Evolutionary conservation across 176 grass and related monocot species (phyloP), one percentile per base, ranked within the genome.

Genomic region (Melocanna baccifera): DNA sequence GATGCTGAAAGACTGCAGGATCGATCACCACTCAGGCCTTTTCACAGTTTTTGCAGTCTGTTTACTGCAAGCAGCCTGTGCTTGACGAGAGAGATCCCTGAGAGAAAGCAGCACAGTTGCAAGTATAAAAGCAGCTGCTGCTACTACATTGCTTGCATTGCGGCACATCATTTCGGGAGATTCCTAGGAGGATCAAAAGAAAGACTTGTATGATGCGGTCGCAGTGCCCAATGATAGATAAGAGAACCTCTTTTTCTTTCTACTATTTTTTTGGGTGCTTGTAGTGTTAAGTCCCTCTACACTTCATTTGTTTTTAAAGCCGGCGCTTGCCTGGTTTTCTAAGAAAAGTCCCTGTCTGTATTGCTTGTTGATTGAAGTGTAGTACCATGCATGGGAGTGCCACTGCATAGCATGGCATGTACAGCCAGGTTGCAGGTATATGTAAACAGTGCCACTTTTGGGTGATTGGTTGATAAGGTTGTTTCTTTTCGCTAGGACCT

Each of bases 171-270:
- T 91, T 84, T 69, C 69, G 28, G 75, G 85, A 84, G 89, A 91
- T 91, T 91, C 89, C 89, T 91, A 87, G 84, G 85, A 91, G 32
- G 85, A 84, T 84, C 89, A 91, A 84, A 90, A 82, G 37, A 10
- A 20, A 29, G 32, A 20, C 52, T 30, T 67, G 4, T 29, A 59
- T 83, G 84, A 77, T 30, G 67, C 79, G 43, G 79, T 78, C 64
- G 73, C 88, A 68, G 79, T 83, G 67, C 11, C 67, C 73, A 90
- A 87, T 90, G 73, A 87, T 86, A 39, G 78, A 13, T 62, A 50
- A 11, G 42, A 47, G 39, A 65, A 83, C 53, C 28, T 28, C 6
- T n/a, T 8, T 45, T 53, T 28, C 42, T 61, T 10, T 23, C 20
- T 37, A 1, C 45, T 48, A 11, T 16, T 51, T 23, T 23, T 36